Conservation (phyloP, 2,329 filamentous ascomycete genomes). For the Penicillium sp. region DNA sequence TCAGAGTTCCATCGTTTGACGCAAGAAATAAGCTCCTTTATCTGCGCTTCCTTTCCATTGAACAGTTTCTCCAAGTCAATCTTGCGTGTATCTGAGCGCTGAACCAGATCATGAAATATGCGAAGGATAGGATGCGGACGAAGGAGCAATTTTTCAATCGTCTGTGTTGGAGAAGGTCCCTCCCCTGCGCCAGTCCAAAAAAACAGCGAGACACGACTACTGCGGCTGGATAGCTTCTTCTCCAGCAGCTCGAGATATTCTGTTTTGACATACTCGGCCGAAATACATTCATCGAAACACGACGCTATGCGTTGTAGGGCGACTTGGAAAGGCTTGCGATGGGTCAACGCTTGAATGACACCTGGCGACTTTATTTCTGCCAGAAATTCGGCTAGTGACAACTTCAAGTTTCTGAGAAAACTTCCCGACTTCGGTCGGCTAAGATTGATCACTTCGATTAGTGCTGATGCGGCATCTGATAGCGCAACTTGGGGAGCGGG, state of each 20-base stretch:
- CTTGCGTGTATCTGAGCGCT: background rate
- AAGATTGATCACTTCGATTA: background rate
- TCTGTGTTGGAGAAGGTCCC: background rate
- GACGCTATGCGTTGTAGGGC: background rate
- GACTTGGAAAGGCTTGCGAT: background rate
- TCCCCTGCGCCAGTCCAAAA: background rate
- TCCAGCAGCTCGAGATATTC: background rate
- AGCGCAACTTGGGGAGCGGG: background rate
- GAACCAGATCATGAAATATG: background rate
- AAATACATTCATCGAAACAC: background rate
- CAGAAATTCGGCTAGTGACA: background rate
- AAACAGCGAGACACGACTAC: background rate
- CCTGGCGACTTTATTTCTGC: background rate
- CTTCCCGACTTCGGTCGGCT: background rate
- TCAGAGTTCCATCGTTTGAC: background rate
- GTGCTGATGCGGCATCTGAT: background rate
- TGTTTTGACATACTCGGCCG: background rate
- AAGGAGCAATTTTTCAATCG: background rate
- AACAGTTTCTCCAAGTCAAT: background rate
- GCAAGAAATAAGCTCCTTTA: background rate
- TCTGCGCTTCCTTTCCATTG: background rate
- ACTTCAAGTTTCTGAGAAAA: background rate
- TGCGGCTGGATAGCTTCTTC: background rate
- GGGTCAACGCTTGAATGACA: background rate
- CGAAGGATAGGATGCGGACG: background rate